Conservation (phyloP, 2,329 filamentous ascomycete species). For the Teratosphaeriaceae sp. region DNA sequence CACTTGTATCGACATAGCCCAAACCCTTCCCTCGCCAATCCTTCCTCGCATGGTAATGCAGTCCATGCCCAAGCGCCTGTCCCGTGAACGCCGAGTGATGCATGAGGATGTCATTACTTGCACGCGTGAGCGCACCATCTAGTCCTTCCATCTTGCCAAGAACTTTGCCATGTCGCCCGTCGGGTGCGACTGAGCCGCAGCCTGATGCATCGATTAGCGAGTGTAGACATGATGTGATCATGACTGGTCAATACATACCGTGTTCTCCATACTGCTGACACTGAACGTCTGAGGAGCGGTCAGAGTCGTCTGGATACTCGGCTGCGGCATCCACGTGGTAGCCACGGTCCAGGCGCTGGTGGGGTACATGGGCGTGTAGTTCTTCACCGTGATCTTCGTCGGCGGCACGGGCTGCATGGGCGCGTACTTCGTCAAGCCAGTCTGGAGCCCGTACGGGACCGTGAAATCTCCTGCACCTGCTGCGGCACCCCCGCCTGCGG, state of each 20-base stretch:
- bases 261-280: slow-evolving; percentile 49
- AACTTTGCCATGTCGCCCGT: slow-evolving; percentile 51
- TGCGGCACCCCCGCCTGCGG: slow-evolving; percentile 10
- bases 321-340: slow-evolving; percentile 41
- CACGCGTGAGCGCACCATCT: slow-evolving; percentile 8
- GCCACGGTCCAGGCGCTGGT: slow-evolving; percentile 50
- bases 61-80: slow-evolving; percentile 1
- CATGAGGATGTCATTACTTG: background rate
- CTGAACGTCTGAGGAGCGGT: slow-evolving; percentile 47
- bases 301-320: slow-evolving; percentile 44
- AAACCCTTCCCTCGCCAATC: background rate
- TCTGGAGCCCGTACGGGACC: slow-evolving; percentile 51
- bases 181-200: slow-evolving; percentile 46
- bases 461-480: slow-evolving; percentile 17
- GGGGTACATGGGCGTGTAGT: slow-evolving; percentile 45
- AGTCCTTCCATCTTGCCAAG: slow-evolving; percentile 55
- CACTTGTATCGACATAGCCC: no score
- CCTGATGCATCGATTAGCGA: slow-evolving; percentile 32
- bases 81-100: background rate
- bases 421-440: slow-evolving; percentile 52
- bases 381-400: slow-evolving; percentile 52
- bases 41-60: background rate
- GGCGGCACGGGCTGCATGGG: slow-evolving; percentile 55
- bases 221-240: background rate
- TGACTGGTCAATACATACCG: slow-evolving; percentile 39